Evolutionary conservation across 345 rosid genomes (phyloP).

Genomic region (Lepidium africanum): DNA sequence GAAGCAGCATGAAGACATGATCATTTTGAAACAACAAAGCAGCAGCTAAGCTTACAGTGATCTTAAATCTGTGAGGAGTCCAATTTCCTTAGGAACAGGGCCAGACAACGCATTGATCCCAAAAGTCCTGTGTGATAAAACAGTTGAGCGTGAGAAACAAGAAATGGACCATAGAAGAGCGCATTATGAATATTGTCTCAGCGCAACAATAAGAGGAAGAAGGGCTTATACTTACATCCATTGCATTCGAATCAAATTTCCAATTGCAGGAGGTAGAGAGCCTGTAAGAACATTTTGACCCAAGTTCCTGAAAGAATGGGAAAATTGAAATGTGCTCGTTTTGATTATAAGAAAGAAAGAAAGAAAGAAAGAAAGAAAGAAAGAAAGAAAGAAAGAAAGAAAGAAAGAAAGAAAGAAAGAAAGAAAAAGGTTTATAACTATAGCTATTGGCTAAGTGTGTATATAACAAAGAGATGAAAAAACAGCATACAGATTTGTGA

Average conservation of each 20-base stretch:
- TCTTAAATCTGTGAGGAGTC: slow-evolving; percentile 44
- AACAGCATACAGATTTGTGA: not conserved
- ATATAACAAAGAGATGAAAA: not conserved
- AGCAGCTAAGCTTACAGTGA: slow-evolving; percentile 38
- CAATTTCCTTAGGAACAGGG: slow-evolving; percentile 62
- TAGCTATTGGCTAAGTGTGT: not conserved
- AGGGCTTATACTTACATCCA: slow-evolving; percentile 61
- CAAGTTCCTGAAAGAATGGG: too few relatives aligned
- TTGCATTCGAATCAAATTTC: not conserved
- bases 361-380: too few relatives aligned
- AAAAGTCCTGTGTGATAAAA: slow-evolving; percentile 30
- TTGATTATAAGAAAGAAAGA: too few relatives aligned
- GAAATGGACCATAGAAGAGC: not conserved
- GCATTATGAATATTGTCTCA: not conserved
- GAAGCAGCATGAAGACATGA: not conserved
- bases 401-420: too few relatives aligned
- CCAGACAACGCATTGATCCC: slow-evolving; percentile 55
- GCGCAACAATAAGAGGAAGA: not conserved
- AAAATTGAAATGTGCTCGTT: not conserved
- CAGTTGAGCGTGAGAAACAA: not conserved
- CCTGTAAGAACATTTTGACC: too few relatives aligned
- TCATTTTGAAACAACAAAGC: not conserved
- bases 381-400: too few relatives aligned
- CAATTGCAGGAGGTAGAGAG: too few relatives aligned
- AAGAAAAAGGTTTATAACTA: too few relatives aligned